Percentiles rank a stretch among this genome's conserved stretches.
Conservation (phyloP, 2,329 filamentous ascomycete genomes). For the Tolypocladium amazonense region DNA sequence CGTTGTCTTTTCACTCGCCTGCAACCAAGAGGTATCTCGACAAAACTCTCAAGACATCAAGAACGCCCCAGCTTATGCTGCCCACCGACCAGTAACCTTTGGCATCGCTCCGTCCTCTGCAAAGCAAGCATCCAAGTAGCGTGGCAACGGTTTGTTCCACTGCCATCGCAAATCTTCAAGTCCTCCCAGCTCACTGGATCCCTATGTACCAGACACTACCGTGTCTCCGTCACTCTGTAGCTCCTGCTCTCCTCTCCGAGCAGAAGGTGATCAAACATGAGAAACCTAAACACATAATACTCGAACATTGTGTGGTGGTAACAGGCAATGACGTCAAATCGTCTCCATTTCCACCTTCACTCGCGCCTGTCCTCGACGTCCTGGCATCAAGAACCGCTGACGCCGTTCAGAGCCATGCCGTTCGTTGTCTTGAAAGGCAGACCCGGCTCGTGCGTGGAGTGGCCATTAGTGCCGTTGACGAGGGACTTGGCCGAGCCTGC, state of each 20-base stretch:
- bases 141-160: background rate
- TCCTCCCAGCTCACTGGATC: background rate
- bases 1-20: conserved; percentile 1
- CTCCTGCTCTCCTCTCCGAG: background rate
- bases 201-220: background rate
- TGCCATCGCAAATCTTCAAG: background rate
- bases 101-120: background rate
- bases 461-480: conserved; percentile 20
- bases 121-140: conserved; percentile 7
- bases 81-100: background rate
- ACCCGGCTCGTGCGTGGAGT: conserved; percentile 8
- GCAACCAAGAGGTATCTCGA: conserved; percentile 8
- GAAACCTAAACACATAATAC: background rate
- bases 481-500: conserved; percentile 11
- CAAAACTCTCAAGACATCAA: conserved; percentile 4
- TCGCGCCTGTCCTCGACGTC: background rate
- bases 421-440: conserved; percentile 9
- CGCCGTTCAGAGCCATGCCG: conserved; percentile 17
- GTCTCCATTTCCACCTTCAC: background rate
- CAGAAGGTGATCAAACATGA: background rate
- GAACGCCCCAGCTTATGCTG: conserved; percentile 9
- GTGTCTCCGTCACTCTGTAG: background rate
- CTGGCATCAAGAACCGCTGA: conserved; percentile 12
- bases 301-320: background rate
- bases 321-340: background rate